Conservation (phyloP, 2,329 filamentous ascomycete species). For the Coniochaeta pulveracea region DNA sequence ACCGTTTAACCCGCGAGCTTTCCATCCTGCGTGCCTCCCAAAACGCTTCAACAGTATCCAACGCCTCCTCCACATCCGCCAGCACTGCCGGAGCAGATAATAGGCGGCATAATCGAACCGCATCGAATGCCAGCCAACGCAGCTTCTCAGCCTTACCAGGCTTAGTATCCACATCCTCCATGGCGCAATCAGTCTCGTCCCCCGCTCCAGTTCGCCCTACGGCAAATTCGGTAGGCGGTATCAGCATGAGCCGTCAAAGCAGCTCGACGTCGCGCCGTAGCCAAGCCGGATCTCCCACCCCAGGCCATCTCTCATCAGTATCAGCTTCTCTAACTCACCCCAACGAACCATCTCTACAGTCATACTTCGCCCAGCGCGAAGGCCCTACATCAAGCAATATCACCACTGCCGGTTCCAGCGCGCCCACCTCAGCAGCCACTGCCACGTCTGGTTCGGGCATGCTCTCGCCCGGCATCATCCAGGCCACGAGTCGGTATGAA, state of each 20-base stretch:
- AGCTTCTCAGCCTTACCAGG: constrained; percentile 37
- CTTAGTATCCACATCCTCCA: constrained; percentile 25
- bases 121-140: constrained; percentile 41
- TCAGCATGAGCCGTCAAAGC: constrained; percentile 40
- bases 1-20: constrained; percentile 83
- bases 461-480: constrained; percentile 41
- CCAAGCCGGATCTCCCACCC: constrained; percentile 35
- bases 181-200: constrained; percentile 32
- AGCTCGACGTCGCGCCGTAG: constrained; percentile 43
- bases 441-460: constrained; percentile 21
- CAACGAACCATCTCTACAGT: constrained; percentile 21
- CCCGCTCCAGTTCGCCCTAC: constrained; percentile 29
- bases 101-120: constrained; percentile 45
- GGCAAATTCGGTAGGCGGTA: constrained; percentile 13
- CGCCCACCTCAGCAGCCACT: constrained; percentile 28
- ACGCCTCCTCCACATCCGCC: constrained; percentile 50
- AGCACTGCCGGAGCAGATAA: constrained; percentile 34
- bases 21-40: constrained; percentile 65
- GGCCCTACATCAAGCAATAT: constrained; percentile 6
- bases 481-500: constrained; percentile 48
- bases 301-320: too few relatives aligned
- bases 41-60: constrained; percentile 55
- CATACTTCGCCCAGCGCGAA: constrained; percentile 21
- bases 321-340: constrained; percentile 26
- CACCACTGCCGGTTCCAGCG: constrained; percentile 4